Percentiles rank a stretch among this genome's conserved stretches.
Conservation (phyloP, 192 early-diverging fungal genomes). For the Coemansia sp. region DNA sequence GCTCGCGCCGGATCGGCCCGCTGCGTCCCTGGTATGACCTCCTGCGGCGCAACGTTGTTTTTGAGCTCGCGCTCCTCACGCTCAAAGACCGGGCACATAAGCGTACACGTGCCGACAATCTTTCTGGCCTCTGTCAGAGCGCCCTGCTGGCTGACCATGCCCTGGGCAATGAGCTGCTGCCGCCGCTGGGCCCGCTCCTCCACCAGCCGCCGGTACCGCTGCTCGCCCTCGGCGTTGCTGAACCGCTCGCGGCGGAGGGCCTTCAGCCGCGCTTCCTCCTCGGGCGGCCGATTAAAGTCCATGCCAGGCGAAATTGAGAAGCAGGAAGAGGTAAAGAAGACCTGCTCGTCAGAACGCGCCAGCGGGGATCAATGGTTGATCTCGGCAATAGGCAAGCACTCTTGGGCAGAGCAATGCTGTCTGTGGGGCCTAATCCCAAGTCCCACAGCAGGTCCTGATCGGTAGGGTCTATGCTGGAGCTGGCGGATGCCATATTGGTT, state of each 20-base stretch:
- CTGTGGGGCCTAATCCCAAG: too few species aligned
- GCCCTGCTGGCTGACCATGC: conserved; percentile 51
- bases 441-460: too few species aligned
- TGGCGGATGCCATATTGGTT: too few species aligned
- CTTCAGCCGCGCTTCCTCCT: conserved; percentile 38
- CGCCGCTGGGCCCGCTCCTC: conserved; percentile 56
- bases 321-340: too few species aligned
- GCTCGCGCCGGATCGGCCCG: conserved; percentile 58
- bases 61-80: conserved; percentile 76
- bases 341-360: too few species aligned
- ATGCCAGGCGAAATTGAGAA: too few species aligned
- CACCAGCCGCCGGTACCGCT: conserved; percentile 55
- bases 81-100: conserved; percentile 90
- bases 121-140: conserved; percentile 57
- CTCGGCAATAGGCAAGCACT: too few species aligned
- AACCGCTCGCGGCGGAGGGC: conserved; percentile 43
- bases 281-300: conserved; percentile 18
- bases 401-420: too few species aligned
- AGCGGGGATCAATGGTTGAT: too few species aligned
- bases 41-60: conserved; percentile 64
- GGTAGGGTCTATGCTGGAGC: too few species aligned
- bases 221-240: conserved; percentile 28
- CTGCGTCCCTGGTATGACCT: conserved; percentile 59
- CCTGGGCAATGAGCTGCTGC: conserved; percentile 55
- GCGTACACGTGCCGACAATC: conserved; percentile 70